Base-by-base conservation (phyloP, 306 rosid genomes). In the Begonia fuchsioides region DNA sequence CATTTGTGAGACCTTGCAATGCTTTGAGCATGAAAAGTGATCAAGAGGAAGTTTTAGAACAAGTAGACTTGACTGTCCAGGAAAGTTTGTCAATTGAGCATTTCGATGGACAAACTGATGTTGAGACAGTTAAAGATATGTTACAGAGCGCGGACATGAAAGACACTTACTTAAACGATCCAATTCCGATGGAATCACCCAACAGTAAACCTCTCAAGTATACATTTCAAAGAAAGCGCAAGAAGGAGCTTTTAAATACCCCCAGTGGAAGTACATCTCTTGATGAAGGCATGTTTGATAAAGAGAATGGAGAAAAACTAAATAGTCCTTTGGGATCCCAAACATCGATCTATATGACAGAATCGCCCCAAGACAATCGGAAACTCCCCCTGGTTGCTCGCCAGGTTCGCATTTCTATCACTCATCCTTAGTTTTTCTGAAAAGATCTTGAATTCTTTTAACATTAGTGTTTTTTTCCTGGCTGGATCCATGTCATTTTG, bases 181-280 rank as follows among this genome's bases (percentile, higher is more conserved):
- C 59, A 52, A 65, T 62, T 57, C 70, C 77, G 53, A 55, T 60
- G 68, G 77, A 61, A 63, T 48, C 69, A 3, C 55, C 32, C 44
- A 63, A 71, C 68, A 81, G 61, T 58, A 78, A 65, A 74, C 60
- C 76, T 63, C 75, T 86, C 38, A 78, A 76, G 70, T 81, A 76
- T 63, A 86, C 96, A 17, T 86, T 86, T 69, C 64, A 56, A 56
- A 86, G 93, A 70, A 86, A 86, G 66, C 83, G 79, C 41, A 86
- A 86, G 83, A 86, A 61, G 70, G 88, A 71, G 49, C 45, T 69
- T 39, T 53, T 65, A 44, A 66, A 73, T 71, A 69, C 62, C 13
- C 56, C 74, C 44, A 73, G 52, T 60, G 65, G 43, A 13, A 68
- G 63, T 46, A 65, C 76, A 59, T 57, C 75, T 60, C 62, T 55